Percentiles rank a stretch among this genome's conserved stretches.
Conservation (phyloP, 2,329 filamentous ascomycete genomes). For the Paecilomyces dactylethromorphus region DNA sequence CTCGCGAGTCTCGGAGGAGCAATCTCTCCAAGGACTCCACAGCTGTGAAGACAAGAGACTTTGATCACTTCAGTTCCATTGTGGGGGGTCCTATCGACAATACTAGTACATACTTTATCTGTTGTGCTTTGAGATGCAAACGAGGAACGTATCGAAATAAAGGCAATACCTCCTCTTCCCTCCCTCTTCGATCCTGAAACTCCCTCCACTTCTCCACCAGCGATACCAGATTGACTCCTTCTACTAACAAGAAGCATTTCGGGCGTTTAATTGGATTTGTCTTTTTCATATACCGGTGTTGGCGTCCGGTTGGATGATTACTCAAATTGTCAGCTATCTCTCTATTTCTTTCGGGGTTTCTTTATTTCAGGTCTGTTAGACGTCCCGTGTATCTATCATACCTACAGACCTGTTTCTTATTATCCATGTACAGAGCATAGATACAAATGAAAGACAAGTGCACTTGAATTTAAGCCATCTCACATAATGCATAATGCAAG, state of each 20-base stretch:
- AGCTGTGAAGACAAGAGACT: neutral
- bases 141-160: too few relatives aligned
- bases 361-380: neutral
- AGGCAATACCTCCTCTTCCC: too few relatives aligned
- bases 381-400: neutral
- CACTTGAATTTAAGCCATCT: neutral
- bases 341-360: neutral
- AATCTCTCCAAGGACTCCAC: neutral
- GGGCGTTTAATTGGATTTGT: neutral
- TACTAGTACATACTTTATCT: too few relatives aligned
- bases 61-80: neutral
- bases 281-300: neutral
- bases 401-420: neutral
- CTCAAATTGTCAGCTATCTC: neutral
- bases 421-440: neutral
- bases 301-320: neutral
- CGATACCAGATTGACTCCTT: neutral
- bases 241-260: neutral
- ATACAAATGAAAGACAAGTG: neutral
- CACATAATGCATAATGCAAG: neutral
- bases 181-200: too few relatives aligned
- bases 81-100: too few relatives aligned
- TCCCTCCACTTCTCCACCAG: neutral
- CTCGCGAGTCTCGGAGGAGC: neutral
- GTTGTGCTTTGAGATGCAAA: too few relatives aligned